Conservation (phyloP, 129 eudicot species). For the Artemisia argyi region DNA sequence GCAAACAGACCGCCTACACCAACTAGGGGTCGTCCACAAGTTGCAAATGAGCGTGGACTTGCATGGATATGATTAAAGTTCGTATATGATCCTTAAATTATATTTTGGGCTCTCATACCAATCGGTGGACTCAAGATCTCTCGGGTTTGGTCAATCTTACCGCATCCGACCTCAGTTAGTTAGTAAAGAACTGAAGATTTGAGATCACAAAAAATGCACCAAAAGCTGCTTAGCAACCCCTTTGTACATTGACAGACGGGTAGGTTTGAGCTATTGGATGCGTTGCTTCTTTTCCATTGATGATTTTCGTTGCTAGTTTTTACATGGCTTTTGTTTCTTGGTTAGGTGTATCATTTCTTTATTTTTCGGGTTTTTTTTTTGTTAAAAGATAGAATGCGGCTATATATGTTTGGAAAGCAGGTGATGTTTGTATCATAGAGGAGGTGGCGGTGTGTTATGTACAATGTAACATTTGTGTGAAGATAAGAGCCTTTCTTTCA, state of each 20-base stretch:
- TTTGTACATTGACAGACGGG: constrained; percentile 48
- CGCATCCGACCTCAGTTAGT: constrained; percentile 13
- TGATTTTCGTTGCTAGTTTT: constrained; percentile 38
- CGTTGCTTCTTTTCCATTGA: constrained; percentile 24
- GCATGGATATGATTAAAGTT: constrained; percentile 65
- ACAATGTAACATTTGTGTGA: constrained; percentile 53
- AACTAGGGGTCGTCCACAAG: constrained; percentile 99
- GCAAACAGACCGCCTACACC: constrained; percentile 99
- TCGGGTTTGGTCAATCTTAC: constrained; percentile 4
- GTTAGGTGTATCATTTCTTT: constrained; percentile 52
- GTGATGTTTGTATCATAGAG: constrained; percentile 58
- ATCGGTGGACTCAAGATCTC: constrained; percentile 17
- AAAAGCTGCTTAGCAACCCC: constrained; percentile 17
- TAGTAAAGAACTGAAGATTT: constrained; percentile 24
- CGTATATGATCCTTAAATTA: constrained; percentile 7
- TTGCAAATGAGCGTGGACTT: constrained; percentile 83
- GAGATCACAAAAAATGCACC: constrained; percentile 23
- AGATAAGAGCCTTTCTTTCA: constrained; percentile 27
- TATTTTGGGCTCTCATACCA: neutral
- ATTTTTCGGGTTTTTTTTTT: constrained; percentile 12
- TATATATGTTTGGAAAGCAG: constrained; percentile 31
- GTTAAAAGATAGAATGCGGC: constrained; percentile 34
- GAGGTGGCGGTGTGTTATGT: constrained; percentile 50
- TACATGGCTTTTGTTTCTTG: constrained; percentile 29
- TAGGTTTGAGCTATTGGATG: constrained; percentile 33